phyloP scores from a whole-genome alignment of 1,284 basidiomycete species.

The Meira miltonrushii region DNA sequence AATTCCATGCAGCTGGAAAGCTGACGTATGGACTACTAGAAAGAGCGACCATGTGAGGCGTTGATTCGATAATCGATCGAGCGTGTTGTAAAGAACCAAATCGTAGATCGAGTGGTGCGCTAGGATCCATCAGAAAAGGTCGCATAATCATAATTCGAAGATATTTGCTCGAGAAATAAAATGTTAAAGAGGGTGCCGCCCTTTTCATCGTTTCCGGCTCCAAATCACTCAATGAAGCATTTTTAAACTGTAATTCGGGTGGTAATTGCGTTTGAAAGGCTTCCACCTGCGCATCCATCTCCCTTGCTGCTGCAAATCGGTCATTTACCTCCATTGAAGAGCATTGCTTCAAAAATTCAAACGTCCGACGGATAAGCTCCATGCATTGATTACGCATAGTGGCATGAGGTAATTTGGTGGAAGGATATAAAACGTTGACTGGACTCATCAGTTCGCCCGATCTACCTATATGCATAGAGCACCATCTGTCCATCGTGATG shows the following conservation, averaged over 20 bases:
- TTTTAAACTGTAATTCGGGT: not conserved
- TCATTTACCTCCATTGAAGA: not conserved
- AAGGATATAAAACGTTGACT: not conserved
- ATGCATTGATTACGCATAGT: too few species aligned
- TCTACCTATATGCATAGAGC: not conserved
- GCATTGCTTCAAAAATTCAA: not conserved
- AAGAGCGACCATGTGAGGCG: not conserved
- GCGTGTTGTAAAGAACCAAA: constrained; percentile 1
- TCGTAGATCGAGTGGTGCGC: not conserved
- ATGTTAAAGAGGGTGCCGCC: not conserved
- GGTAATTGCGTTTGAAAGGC: not conserved
- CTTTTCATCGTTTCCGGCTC: not conserved
- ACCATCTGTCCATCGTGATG: not conserved
- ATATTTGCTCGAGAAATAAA: not conserved
- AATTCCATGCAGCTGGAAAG: not conserved
- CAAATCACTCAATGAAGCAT: not conserved
- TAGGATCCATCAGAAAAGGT: constrained; percentile 4
- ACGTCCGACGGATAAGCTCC: too few species aligned
- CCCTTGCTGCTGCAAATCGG: not conserved
- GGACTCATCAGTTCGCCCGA: not conserved
- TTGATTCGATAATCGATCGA: constrained; percentile 5
- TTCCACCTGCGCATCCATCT: not conserved
- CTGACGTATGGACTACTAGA: not conserved
- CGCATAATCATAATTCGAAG: constrained; percentile 5
- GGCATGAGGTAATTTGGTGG: too few species aligned